phyloP scores from a whole-genome alignment of 805 yeast species.

The Kluyveromyces nonfermentans region DNA sequence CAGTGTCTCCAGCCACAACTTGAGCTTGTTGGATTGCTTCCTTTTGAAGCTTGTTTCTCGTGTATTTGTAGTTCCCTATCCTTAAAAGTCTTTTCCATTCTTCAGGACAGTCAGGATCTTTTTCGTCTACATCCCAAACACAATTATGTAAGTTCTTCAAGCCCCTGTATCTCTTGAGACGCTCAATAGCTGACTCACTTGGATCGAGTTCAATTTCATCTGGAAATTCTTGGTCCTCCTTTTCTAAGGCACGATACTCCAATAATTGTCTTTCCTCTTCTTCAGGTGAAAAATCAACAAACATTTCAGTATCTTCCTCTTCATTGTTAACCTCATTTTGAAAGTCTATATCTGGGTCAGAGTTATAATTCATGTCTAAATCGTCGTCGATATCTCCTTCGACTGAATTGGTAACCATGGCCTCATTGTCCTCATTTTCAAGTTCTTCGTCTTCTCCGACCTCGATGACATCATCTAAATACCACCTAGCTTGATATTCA shows the following conservation, averaged over 20 bases:
- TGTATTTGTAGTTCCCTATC: conserved; percentile 66
- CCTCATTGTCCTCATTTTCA: conserved; percentile 30
- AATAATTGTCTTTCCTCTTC: conserved; percentile 75
- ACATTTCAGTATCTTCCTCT: conserved; percentile 44
- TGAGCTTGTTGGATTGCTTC: conserved; percentile 39
- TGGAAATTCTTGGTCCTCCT: conserved; percentile 87
- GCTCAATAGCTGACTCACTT: conserved; percentile 60
- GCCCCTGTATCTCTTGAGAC: conserved; percentile 75
- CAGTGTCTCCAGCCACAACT: conserved; percentile 54
- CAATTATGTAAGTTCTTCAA: conserved; percentile 71
- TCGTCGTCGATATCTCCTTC: conserved; percentile 25
- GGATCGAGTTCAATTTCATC: conserved; percentile 90
- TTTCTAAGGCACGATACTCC: conserved; percentile 56
- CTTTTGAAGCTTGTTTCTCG: conserved; percentile 59
- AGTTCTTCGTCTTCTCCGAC: conserved; percentile 25
- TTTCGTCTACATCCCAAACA: conserved; percentile 81
- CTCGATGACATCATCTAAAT: conserved; percentile 45
- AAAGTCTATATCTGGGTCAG: conserved; percentile 8
- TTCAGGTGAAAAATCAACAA: conserved; percentile 66
- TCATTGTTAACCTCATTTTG: conserved; percentile 36
- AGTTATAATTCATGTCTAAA: conserved; percentile 24
- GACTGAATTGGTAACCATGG: conserved; percentile 29
- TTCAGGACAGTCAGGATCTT: conserved; percentile 63
- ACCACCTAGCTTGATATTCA: conserved; percentile 75
- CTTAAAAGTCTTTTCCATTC: conserved; percentile 72